Percentiles rank a stretch among this genome's conserved stretches.
Conservation (phyloP, 805 yeast genomes). For the Yarrowia phangngaensis region DNA sequence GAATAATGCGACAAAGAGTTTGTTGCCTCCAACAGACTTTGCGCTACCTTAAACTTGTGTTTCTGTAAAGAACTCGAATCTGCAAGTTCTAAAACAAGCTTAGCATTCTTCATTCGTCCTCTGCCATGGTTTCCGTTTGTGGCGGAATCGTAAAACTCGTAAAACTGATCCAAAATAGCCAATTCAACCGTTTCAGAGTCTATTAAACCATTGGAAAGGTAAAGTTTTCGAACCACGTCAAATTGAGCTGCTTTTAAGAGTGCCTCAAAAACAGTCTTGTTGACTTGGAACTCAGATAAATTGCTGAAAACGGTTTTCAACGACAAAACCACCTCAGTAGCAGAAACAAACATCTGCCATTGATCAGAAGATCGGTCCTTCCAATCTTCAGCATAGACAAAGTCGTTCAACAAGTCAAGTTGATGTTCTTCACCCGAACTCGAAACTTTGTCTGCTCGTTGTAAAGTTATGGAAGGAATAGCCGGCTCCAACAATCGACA, state of each 20-base stretch:
- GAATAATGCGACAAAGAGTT: slow-evolving; percentile 36
- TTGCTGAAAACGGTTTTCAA: slow-evolving; percentile 18
- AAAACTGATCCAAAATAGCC: slow-evolving; percentile 36
- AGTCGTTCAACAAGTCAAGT: background rate
- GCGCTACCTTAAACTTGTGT: slow-evolving; percentile 30
- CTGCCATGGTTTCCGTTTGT: slow-evolving; percentile 43
- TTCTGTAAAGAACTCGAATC: slow-evolving; percentile 24
- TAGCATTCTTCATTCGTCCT: slow-evolving; percentile 44
- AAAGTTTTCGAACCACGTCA: slow-evolving; percentile 30
- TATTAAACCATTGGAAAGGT: slow-evolving; percentile 3
- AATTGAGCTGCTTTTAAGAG: slow-evolving; percentile 34
- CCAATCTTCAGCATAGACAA: slow-evolving; percentile 23
- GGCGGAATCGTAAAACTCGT: slow-evolving; percentile 46
- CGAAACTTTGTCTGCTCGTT: slow-evolving; percentile 6
- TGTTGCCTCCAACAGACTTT: slow-evolving; percentile 34
- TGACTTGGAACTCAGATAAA: slow-evolving; percentile 22
- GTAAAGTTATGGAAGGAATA: slow-evolving; percentile 11
- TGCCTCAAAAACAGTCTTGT: slow-evolving; percentile 29
- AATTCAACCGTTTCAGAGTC: slow-evolving; percentile 11
- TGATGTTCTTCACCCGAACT: slow-evolving; percentile 2
- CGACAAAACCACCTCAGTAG: slow-evolving; percentile 1
- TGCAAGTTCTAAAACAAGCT: slow-evolving; percentile 33
- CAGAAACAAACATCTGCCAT: slow-evolving; percentile 13
- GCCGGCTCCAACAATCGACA: slow-evolving; percentile 22
- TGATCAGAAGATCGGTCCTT: slow-evolving; percentile 4